These are phyloP conservation scores for Oehlia diaphana DNA, from an alignment of 192 early-diverging fungal species.

Conservation along the genomic window DNA sequence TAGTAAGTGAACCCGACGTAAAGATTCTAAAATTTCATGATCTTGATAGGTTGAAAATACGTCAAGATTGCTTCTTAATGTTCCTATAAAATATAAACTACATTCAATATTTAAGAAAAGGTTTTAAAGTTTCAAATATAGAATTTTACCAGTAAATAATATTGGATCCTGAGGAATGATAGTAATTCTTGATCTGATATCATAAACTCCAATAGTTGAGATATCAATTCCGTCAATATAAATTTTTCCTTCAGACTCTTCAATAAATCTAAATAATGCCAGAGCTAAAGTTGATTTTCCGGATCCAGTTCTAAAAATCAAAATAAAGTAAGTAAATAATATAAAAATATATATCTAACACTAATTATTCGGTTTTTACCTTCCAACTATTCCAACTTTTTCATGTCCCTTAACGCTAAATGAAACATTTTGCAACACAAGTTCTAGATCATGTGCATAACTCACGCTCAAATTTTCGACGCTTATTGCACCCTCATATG, in stretches of 20 bases:
- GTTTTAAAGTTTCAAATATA: neutral
- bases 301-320: slow-evolving; percentile 46
- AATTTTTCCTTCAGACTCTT: slow-evolving; percentile 68
- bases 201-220: slow-evolving; percentile 70
- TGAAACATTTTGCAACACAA: slow-evolving; percentile 73
- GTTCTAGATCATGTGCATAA: slow-evolving; percentile 78
- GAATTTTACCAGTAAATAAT: slow-evolving; percentile 44
- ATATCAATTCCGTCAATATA: slow-evolving; percentile 80
- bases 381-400: slow-evolving; percentile 91
- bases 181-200: slow-evolving; percentile 66
- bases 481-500: slow-evolving; percentile 67
- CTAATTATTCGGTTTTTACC: slow-evolving; percentile 48
- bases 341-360: neutral
- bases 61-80: slow-evolving; percentile 80
- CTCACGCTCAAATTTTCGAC: slow-evolving; percentile 74
- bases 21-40: slow-evolving; percentile 62
- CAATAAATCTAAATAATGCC: slow-evolving; percentile 82
- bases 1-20: slow-evolving; percentile 65
- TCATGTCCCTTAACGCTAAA: slow-evolving; percentile 64
- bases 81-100: slow-evolving; percentile 35
- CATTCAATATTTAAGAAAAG: neutral
- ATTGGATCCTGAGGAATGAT: slow-evolving; percentile 83
- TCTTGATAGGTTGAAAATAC: slow-evolving; percentile 71
- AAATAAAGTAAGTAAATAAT: neutral
- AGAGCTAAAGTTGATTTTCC: slow-evolving; percentile 74